Evolutionary conservation across 192 early-diverging fungal genomes (phyloP), one percentile per base, ranked within the genome.

Genomic region (Chytriomyces hyalinus): DNA sequence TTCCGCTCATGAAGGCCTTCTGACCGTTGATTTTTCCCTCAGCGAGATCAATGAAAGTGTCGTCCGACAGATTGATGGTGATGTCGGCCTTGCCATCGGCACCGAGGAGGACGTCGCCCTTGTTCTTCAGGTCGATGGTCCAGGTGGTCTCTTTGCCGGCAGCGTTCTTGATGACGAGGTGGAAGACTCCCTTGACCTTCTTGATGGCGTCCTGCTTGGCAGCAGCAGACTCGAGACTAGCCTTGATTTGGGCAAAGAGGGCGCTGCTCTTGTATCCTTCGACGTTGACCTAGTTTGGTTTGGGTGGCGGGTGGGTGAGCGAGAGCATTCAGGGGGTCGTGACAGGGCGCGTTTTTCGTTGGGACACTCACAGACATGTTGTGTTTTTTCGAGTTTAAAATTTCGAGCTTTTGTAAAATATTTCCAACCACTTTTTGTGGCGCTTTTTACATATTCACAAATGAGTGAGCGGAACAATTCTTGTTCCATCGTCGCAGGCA

Each of bases 201-300:
- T 92, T 93, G 61, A 94, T 80, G 67, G 84, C 74, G 10, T 85
- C 79, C 63, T 89, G 83, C 70, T 89, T 87, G 43, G 90, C 89
- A 60, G 88, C 87, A 61, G 89, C 81, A 48, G 82, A 83, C 59
- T 91, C 84, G 17, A 87, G 77, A 50, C 84, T 82, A 17, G 89
- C 85, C 73, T 87, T 80, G 71, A 96, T 89, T 67, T 92, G 85
- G n/a, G 86, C 86, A 80, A 98, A 91, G 70, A 96, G 78, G 20
- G 87, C 87, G 76, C 89, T 90, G 60, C 92, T 92, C 73, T 93
- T 84, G 85, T 92, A 97, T 62, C 94, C 94, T 65, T 85, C 81
- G 73, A 87, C 87, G 50, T 86, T 85, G 68, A 93, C 84, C 72
- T 73, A 61, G 10, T 20, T 67, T 13, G 13, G 26, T 10, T 15